These are phyloP conservation scores for Stentor coeruleus DNA, from an alignment of 73 alveolate genomes.

Conservation along the genomic window DNA sequence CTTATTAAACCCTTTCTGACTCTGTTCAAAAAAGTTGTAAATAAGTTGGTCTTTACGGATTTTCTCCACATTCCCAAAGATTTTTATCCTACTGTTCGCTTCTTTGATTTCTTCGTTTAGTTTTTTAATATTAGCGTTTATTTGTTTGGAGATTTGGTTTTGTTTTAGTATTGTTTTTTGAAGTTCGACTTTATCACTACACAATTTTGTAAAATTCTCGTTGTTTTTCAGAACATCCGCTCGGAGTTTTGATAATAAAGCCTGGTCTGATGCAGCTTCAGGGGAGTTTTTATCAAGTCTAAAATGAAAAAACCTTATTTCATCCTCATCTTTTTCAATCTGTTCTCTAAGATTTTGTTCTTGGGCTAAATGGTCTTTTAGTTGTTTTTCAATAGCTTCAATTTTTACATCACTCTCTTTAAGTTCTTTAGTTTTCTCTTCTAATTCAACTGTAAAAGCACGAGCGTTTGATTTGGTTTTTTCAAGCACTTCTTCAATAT, in stretches of 20 bases:
- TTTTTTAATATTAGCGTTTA: not conserved
- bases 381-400: not conserved
- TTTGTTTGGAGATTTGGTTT: not conserved
- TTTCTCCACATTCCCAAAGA: not conserved
- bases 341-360: not conserved
- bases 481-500: not conserved
- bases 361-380: not conserved
- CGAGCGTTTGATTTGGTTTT: not conserved
- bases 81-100: not conserved
- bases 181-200: not conserved
- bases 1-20: not conserved
- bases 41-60: not conserved
- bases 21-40: conserved; percentile 4
- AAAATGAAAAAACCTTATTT: not conserved
- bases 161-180: not conserved
- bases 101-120: not conserved
- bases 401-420: not conserved
- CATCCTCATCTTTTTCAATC: conserved; percentile 11
- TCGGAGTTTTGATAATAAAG: not conserved
- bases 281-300: not conserved
- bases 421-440: not conserved
- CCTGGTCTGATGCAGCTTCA: not conserved
- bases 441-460: not conserved
- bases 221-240: not conserved
- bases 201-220: not conserved